Conservation (phyloP, 2,329 filamentous ascomycete species). For the Penicillium brasilianum region DNA sequence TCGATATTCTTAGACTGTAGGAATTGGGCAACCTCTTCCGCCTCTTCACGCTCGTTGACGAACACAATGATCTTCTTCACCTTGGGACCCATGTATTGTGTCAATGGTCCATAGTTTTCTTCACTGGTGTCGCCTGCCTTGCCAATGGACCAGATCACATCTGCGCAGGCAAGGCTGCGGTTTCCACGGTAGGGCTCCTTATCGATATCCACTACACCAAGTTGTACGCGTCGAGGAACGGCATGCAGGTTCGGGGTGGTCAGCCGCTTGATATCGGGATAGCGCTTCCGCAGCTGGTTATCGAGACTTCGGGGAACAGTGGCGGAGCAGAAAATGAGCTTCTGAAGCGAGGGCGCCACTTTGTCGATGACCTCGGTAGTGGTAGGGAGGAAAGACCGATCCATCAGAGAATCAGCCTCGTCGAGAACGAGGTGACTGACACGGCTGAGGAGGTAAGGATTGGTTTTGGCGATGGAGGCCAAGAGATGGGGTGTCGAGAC, state of each 20-base stretch:
- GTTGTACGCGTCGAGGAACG: constrained; percentile 90
- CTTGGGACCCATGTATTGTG: constrained; percentile 54
- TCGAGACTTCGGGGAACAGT: constrained; percentile 93
- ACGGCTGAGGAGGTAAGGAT: constrained; percentile 90
- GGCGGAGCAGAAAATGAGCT: constrained; percentile 91
- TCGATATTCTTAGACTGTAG: constrained; percentile 85
- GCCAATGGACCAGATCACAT: constrained; percentile 91
- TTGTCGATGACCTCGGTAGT: constrained; percentile 84
- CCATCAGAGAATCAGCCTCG: constrained; percentile 94
- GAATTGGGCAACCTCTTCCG: constrained; percentile 78
- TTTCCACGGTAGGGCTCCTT: constrained; percentile 94
- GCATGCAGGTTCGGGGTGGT: constrained; percentile 96
- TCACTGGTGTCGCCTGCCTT: constrained; percentile 66
- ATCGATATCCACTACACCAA: constrained; percentile 89
- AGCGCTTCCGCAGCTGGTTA: constrained; percentile 77
- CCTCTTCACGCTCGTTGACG: constrained; percentile 93
- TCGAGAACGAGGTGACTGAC: constrained; percentile 89
- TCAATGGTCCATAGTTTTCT: constrained; percentile 38
- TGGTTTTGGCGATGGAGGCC: constrained; percentile 81
- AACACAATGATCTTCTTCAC: constrained; percentile 91
- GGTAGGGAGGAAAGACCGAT: constrained; percentile 85
- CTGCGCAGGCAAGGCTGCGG: constrained; percentile 89
- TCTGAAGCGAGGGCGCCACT: constrained; percentile 77
- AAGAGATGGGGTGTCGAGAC: constrained; percentile 89
- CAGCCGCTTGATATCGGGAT: constrained; percentile 81